Percentiles rank a stretch among this genome's conserved stretches.
Evolutionary conservation across 2,329 filamentous ascomycete genomes (phyloP).

Genomic region (Stagonosporopsis cucurbitacearum): DNA sequence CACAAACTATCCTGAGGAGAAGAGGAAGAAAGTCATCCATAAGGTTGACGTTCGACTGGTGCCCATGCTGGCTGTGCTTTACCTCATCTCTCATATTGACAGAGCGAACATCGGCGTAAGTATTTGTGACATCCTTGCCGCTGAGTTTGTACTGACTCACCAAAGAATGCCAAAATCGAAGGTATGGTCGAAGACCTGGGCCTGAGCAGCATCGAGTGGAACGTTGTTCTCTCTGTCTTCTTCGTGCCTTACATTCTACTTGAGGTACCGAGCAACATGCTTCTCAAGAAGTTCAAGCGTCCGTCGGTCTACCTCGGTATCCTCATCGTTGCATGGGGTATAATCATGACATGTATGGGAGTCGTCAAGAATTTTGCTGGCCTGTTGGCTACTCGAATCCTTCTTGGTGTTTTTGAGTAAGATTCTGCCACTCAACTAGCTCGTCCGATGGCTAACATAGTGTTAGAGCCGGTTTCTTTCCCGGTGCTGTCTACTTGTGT

Average conservation of each 20-base stretch:
- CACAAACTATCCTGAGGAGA: slow-evolving; percentile 47
- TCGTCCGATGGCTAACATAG: neutral
- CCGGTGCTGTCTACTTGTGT: slow-evolving; percentile 46
- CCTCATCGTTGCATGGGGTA: slow-evolving; percentile 37
- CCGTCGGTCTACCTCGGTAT: slow-evolving; percentile 41
- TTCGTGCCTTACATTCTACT: slow-evolving; percentile 56
- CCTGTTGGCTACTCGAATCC: slow-evolving; percentile 24
- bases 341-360: slow-evolving; percentile 37
- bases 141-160: neutral
- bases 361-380: slow-evolving; percentile 30
- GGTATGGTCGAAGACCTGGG: slow-evolving; percentile 65
- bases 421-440: neutral
- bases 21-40: slow-evolving; percentile 53
- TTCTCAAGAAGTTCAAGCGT: slow-evolving; percentile 43
- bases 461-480: slow-evolving; percentile 37
- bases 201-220: slow-evolving; percentile 63
- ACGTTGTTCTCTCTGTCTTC: slow-evolving; percentile 66
- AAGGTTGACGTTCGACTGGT: slow-evolving; percentile 38
- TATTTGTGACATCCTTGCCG: neutral
- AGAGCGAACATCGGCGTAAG: slow-evolving; percentile 66
- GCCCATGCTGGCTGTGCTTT: slow-evolving; percentile 53
- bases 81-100: slow-evolving; percentile 58
- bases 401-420: slow-evolving; percentile 38
- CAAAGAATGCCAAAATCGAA: slow-evolving; percentile 64
- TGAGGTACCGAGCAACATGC: slow-evolving; percentile 52